Evolutionary conservation across 1,139 yeast genomes (phyloP).

Genomic region (Sugiyamaella grinbergsii): DNA sequence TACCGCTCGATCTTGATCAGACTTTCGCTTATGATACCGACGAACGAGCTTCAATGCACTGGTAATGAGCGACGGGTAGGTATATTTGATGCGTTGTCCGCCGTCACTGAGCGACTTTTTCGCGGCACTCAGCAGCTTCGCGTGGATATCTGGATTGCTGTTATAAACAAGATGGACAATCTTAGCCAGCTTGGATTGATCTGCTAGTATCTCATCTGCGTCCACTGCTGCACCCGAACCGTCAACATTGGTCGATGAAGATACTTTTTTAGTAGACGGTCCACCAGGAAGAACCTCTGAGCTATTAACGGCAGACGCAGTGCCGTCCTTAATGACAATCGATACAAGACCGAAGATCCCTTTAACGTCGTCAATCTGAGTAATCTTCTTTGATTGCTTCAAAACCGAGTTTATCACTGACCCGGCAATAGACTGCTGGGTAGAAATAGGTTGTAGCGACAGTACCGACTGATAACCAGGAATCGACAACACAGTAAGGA

Average conservation of each 20-base stretch:
- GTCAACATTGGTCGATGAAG: constrained; percentile 16
- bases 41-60: constrained; percentile 62
- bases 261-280: constrained; percentile 24
- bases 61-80: constrained; percentile 75
- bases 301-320: constrained; percentile 15
- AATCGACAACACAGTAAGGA: constrained; percentile 43
- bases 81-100: constrained; percentile 56
- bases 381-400: constrained; percentile 34
- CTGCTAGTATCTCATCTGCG: constrained; percentile 43
- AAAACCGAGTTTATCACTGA: constrained; percentile 42
- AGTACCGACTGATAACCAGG: constrained; percentile 44
- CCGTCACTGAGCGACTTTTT: constrained; percentile 58
- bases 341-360: constrained; percentile 46
- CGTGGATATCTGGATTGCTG: constrained; percentile 53
- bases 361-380: constrained; percentile 40
- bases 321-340: constrained; percentile 40
- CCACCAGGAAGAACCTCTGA: constrained; percentile 23
- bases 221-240: constrained; percentile 23
- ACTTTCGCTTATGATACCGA: constrained; percentile 41
- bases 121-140: constrained; percentile 60
- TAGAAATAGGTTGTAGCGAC: constrained; percentile 42
- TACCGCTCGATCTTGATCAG: constrained; percentile 36
- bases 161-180: constrained; percentile 63
- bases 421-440: constrained; percentile 44
- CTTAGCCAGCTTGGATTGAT: constrained; percentile 70